phyloP scores from a whole-genome alignment of 768 basidiomycete species.

The Phaffia australis region DNA sequence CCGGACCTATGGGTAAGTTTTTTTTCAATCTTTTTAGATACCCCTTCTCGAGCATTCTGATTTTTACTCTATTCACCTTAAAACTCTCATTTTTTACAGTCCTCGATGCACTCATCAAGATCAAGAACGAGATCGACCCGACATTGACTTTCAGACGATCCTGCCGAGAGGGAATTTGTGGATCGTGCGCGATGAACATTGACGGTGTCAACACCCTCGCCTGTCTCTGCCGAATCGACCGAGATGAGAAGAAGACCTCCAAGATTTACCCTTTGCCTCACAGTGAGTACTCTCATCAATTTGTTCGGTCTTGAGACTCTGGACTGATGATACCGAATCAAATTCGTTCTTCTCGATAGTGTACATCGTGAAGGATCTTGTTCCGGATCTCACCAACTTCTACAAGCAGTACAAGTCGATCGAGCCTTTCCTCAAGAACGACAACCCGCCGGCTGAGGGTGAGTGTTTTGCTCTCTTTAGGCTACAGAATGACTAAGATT shows the following conservation, averaged over 20 bases:
- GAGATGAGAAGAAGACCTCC: conserved; percentile 54
- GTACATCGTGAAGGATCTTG: conserved; percentile 98
- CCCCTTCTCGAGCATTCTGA: background rate
- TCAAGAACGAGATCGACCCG: conserved; percentile 96
- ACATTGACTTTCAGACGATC: conserved; percentile 79
- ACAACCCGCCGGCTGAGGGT: conserved; percentile 65
- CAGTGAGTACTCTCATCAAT: conserved; percentile 49
- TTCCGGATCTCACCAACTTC: conserved; percentile 60
- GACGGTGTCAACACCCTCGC: conserved; percentile 91
- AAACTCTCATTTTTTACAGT: conserved; percentile 42
- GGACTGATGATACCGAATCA: background rate
- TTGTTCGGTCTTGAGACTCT: background rate
- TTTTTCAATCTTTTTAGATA: background rate
- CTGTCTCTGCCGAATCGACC: conserved; percentile 89
- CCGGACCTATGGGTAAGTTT: conserved; percentile 68
- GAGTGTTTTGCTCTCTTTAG: conserved; percentile 4
- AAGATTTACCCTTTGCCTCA: conserved; percentile 98
- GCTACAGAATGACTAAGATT: conserved; percentile 1
- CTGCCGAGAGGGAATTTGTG: conserved; percentile 67
- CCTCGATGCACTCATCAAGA: conserved; percentile 74
- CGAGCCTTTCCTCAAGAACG: conserved; percentile 89
- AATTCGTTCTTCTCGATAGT: conserved; percentile 44
- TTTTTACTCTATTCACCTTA: background rate
- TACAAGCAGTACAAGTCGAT: conserved; percentile 99
- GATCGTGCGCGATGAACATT: conserved; percentile 98